Conservation (phyloP, 2,329 filamentous ascomycete genomes). For the Diaporthe citri region DNA sequence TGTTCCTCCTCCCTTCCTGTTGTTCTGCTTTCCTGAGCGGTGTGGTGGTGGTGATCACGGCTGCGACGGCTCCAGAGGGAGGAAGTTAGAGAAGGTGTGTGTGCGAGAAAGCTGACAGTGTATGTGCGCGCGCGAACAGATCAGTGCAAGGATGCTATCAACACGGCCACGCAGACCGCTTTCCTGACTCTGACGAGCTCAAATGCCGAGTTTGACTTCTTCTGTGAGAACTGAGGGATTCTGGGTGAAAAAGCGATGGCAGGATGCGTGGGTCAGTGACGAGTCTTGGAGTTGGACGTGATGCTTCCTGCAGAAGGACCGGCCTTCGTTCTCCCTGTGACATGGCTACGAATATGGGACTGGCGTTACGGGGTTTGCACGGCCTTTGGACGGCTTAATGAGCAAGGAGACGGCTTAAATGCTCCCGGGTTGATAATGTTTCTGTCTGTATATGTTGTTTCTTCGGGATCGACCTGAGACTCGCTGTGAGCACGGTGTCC, state of each 20-base stretch:
- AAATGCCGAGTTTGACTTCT: slow-evolving; percentile 59
- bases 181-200: slow-evolving; percentile 53
- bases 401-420: not conserved
- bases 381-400: not conserved
- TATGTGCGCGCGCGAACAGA: slow-evolving; percentile 45
- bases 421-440: not conserved
- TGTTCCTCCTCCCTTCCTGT: not conserved
- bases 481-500: not conserved
- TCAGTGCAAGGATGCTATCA: slow-evolving; percentile 51
- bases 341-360: not conserved
- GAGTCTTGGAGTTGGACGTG: not conserved
- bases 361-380: not conserved
- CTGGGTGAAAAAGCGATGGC: too few relatives aligned
- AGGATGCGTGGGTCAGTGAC: not conserved
- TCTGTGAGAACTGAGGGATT: slow-evolving; percentile 49
- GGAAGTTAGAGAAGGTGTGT: not conserved
- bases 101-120: not conserved
- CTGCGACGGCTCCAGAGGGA: not conserved
- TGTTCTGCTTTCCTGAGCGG: not conserved
- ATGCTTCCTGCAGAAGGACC: not conserved
- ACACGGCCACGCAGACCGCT: slow-evolving; percentile 47
- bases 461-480: not conserved
- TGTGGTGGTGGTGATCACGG: not conserved
- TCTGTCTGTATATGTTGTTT: not conserved
- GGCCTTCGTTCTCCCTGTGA: not conserved